Conservation (phyloP, 768 basidiomycete genomes). For the Auriscalpium vulgare region DNA sequence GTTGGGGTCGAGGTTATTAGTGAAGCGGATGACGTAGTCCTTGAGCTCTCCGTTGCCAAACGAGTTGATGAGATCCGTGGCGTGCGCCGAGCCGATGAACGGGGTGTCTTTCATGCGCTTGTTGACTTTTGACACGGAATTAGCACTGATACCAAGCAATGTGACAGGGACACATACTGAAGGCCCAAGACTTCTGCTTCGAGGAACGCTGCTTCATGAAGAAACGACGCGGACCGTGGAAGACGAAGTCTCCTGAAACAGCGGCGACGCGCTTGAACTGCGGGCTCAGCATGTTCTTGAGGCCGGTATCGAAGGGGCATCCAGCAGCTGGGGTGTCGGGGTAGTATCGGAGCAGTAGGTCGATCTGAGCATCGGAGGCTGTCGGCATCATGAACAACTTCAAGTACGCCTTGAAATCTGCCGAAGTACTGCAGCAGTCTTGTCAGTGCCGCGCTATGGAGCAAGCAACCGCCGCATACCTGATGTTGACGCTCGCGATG, state of each 20-base stretch:
- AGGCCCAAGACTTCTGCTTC: slow-evolving; percentile 36
- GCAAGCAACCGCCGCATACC: slow-evolving; percentile 13
- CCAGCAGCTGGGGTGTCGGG: slow-evolving; percentile 34
- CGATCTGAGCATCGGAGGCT: slow-evolving; percentile 1
- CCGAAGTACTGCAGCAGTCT: neutral
- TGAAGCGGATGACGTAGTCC: slow-evolving; percentile 25
- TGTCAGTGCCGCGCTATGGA: neutral
- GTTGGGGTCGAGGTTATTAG: slow-evolving; percentile 23
- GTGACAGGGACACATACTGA: slow-evolving; percentile 22
- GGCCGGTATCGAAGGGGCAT: slow-evolving; percentile 45
- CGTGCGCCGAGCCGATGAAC: slow-evolving; percentile 32
- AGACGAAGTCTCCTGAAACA: slow-evolving; percentile 40
- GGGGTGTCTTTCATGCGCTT: slow-evolving; percentile 37
- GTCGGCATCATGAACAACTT: neutral
- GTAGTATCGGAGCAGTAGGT: slow-evolving; percentile 19
- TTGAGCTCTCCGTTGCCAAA: slow-evolving; percentile 18
- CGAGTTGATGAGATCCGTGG: slow-evolving; percentile 18
- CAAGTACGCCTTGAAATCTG: neutral
- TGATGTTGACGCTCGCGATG: slow-evolving; percentile 19
- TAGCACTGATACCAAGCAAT: neutral
- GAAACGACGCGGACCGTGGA: slow-evolving; percentile 43
- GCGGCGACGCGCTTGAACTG: slow-evolving; percentile 46
- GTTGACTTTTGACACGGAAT: slow-evolving; percentile 28
- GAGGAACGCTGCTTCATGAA: slow-evolving; percentile 31
- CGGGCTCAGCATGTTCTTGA: slow-evolving; percentile 34